Evolutionary conservation across 345 rosid species (phyloP).

Genomic region (Salix brachista): DNA sequence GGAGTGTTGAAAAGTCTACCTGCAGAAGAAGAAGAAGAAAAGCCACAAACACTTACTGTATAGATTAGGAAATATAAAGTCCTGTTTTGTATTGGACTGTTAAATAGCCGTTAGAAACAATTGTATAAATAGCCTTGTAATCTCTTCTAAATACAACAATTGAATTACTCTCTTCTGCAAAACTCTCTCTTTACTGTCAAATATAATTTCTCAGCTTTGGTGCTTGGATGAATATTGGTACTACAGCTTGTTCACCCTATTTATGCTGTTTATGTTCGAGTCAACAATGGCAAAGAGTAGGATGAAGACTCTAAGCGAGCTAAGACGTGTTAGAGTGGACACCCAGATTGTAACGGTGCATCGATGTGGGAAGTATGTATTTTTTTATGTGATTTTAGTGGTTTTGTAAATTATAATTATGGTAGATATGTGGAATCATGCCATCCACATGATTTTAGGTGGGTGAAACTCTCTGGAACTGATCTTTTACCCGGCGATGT

Average conservation of each 20-base stretch:
- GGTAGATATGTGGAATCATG: conserved; percentile 15
- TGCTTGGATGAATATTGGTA: conserved; percentile 98
- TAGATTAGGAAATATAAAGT: no score
- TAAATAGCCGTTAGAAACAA: no score
- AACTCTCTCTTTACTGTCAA: accelerated
- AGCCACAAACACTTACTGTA: no score
- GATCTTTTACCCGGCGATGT: no score
- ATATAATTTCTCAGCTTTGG: conserved; percentile 40
- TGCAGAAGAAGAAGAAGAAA: no score
- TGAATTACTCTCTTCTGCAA: no score
- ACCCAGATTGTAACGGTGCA: conserved; percentile 83
- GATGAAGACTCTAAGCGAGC: conserved; percentile 85
- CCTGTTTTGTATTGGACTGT: no score
- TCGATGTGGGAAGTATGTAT: conserved; percentile 88
- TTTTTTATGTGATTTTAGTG: background rate
- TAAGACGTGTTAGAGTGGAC: conserved; percentile 94
- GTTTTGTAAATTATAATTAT: background rate
- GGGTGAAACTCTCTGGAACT: no score
- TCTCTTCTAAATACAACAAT: no score
- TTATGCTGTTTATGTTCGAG: conserved; percentile 99
- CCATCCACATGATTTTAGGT: conserved; percentile 19
- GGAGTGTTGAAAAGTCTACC: no score
- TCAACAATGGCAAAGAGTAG: conserved; percentile 99
- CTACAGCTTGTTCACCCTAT: conserved; percentile 94
- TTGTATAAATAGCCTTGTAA: no score